These are phyloP conservation scores for Multifurca ochricompacta DNA, from an alignment of 768 basidiomycete species.

Conservation along the genomic window DNA sequence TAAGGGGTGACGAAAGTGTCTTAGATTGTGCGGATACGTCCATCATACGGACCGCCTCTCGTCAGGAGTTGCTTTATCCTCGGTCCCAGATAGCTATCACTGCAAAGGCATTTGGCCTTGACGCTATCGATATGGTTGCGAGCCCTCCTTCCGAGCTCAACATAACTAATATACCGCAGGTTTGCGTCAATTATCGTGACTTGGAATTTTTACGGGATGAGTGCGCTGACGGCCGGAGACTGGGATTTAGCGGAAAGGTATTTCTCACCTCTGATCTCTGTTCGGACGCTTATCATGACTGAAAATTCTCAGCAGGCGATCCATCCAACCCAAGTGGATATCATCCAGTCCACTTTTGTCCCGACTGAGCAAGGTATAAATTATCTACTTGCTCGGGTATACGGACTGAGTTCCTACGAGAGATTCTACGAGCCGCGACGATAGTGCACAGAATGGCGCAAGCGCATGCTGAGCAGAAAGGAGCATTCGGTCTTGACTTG, in stretches of 20 bases:
- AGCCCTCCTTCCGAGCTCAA: not conserved
- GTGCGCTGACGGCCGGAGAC: slow-evolving; percentile 64
- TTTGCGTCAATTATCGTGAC: slow-evolving; percentile 85
- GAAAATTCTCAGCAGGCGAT: slow-evolving; percentile 71
- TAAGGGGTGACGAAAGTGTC: not conserved
- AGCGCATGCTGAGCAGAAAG: slow-evolving; percentile 43
- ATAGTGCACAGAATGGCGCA: slow-evolving; percentile 60
- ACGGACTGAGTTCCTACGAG: slow-evolving; percentile 30
- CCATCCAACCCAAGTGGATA: slow-evolving; percentile 75
- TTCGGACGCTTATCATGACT: not conserved
- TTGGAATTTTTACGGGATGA: slow-evolving; percentile 58
- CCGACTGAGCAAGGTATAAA: slow-evolving; percentile 58
- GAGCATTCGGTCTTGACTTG: slow-evolving; percentile 67
- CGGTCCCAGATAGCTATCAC: slow-evolving; percentile 75
- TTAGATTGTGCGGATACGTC: slow-evolving; percentile 86
- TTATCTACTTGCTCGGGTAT: not conserved
- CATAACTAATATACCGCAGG: slow-evolving; percentile 34
- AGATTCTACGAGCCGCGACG: slow-evolving; percentile 67
- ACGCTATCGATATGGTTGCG: slow-evolving; percentile 84
- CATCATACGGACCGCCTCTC: slow-evolving; percentile 66
- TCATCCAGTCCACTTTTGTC: slow-evolving; percentile 72
- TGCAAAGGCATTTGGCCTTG: slow-evolving; percentile 76
- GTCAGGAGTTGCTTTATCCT: slow-evolving; percentile 73
- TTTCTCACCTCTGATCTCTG: not conserved
- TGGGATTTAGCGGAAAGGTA: slow-evolving; percentile 93